A percentile compares a stretch with the other conserved stretches of the same genome.
Evolutionary conservation across 2,329 filamentous ascomycete species (phyloP).

Genomic region (Didymella keratinophila): DNA sequence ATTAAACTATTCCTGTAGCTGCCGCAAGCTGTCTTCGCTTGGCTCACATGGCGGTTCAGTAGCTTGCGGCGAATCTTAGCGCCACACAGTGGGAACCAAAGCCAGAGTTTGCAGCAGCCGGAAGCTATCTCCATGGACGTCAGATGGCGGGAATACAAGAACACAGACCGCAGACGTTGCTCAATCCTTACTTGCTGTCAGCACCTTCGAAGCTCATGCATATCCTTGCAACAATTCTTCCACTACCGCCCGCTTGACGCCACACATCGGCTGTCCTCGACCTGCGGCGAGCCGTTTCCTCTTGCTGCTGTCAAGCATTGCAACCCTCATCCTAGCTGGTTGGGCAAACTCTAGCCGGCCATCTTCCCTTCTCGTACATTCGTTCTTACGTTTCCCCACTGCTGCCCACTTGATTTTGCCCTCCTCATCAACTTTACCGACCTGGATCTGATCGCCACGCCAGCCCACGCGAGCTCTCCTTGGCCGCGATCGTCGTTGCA

Average conservation of each 20-base stretch:
- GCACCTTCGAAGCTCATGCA: conserved; percentile 42
- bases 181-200: conserved; percentile 44
- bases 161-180: conserved; percentile 35
- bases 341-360: conserved; percentile 46
- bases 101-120: conserved; percentile 43
- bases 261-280: conserved; percentile 49
- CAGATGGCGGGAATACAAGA: conserved; percentile 46
- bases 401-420: conserved; percentile 40
- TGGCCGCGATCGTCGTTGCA: conserved; percentile 48
- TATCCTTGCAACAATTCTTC: conserved; percentile 45
- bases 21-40: conserved; percentile 36
- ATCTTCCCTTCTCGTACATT: conserved; percentile 49
- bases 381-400: conserved; percentile 45
- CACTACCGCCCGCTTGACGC: conserved; percentile 45
- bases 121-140: conserved; percentile 43
- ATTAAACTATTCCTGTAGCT: conserved; percentile 34
- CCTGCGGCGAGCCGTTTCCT: conserved; percentile 46
- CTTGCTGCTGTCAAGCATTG: conserved; percentile 36
- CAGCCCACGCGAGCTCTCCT: conserved; percentile 47
- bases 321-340: conserved; percentile 43
- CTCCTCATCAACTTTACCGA: conserved; percentile 34
- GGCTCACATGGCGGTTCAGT: conserved; percentile 43
- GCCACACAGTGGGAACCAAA: conserved; percentile 46
- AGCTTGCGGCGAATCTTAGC: conserved; percentile 43
- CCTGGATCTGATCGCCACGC: conserved; percentile 46